Evolutionary conservation across 306 rosid genomes (phyloP).

Genomic region (Carpinus viminea): DNA sequence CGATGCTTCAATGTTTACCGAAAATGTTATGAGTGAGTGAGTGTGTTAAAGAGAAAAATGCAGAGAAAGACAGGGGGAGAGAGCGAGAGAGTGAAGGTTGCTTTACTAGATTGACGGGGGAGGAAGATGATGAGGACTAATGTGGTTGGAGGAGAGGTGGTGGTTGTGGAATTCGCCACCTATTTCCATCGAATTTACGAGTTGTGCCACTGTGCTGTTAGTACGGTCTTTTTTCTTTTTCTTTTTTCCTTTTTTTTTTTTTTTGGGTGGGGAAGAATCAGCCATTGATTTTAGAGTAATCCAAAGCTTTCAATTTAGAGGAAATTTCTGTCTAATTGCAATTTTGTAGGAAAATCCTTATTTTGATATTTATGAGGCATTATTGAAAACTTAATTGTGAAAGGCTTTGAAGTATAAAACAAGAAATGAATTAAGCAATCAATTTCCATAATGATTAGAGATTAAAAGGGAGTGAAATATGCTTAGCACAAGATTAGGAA

Average conservation of each 20-base stretch:
- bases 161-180: slow-evolving; percentile 15
- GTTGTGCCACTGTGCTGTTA: slow-evolving; percentile 32
- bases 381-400: too few relatives aligned
- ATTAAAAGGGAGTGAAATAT: too few relatives aligned
- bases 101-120: slow-evolving; percentile 19
- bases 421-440: not conserved
- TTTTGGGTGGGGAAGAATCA: too few relatives aligned
- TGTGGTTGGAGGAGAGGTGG: slow-evolving; percentile 17
- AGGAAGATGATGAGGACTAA: slow-evolving; percentile 18
- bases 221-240: not conserved
- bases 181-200: slow-evolving; percentile 29
- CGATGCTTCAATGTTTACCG: not conserved
- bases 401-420: too few relatives aligned
- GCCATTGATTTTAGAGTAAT: too few relatives aligned
- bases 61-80: slow-evolving; percentile 7
- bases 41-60: slow-evolving; percentile 11
- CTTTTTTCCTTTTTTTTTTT: not conserved
- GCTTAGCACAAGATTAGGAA: too few relatives aligned
- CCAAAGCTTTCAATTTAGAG: too few relatives aligned
- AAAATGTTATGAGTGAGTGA: slow-evolving; percentile 10
- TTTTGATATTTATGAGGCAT: too few relatives aligned
- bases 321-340: too few relatives aligned
- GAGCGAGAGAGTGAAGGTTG: slow-evolving; percentile 22
- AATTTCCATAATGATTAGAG: too few relatives aligned
- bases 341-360: too few relatives aligned